Evolutionary conservation across 306 rosid genomes (phyloP).

Genomic region (Vachellia pachyceras): DNA sequence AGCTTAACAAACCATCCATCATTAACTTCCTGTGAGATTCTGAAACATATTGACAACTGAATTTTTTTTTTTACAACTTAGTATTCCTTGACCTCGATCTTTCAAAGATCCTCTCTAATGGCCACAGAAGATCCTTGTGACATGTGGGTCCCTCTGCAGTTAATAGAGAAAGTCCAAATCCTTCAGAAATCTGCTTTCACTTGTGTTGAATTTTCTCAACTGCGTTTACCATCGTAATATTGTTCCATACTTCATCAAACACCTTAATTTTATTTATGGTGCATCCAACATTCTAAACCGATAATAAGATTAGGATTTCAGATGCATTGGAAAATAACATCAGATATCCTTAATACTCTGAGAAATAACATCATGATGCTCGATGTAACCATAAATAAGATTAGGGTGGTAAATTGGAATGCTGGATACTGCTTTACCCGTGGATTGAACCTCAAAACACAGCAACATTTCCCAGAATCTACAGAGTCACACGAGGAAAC

Average conservation of each 20-base stretch:
- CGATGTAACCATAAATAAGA: no score
- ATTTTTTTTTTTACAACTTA: not conserved
- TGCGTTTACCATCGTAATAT: no score
- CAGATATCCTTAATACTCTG: no score
- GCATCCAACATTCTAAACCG: no score
- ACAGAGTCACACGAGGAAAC: slow-evolving; percentile 64
- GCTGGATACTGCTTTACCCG: no score
- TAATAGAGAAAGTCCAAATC: not conserved
- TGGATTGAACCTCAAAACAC: not conserved
- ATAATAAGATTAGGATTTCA: no score
- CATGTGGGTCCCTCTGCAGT: not conserved
- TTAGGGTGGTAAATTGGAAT: no score
- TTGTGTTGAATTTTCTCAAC: not conserved
- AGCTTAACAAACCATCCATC: not conserved
- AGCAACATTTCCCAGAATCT: slow-evolving; percentile 7
- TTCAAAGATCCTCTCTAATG: not conserved
- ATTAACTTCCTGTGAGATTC: not conserved
- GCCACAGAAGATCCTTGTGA: not conserved
- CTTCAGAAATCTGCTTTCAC: not conserved
- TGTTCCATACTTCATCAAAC: no score
- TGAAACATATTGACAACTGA: not conserved
- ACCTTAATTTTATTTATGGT: no score
- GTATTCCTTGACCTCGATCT: not conserved
- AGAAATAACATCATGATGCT: no score
- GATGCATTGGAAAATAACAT: no score